Evolutionary conservation across 495 filamentous ascomycete species (phyloP).

Genomic region (Daldinia concentrica): DNA sequence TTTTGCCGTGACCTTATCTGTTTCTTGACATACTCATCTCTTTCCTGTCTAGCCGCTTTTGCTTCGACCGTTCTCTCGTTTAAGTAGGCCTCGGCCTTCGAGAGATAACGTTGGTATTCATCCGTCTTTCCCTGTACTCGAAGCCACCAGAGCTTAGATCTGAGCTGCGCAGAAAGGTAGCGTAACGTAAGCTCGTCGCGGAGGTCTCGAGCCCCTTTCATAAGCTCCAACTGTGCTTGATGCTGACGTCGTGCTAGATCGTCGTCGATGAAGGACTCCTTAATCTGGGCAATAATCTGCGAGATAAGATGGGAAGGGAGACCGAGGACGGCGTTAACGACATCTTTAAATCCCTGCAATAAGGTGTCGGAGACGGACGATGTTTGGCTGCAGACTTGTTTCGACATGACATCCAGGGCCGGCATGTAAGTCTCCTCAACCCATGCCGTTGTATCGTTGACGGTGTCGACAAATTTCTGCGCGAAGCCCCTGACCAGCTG

Average conservation of each 20-base stretch:
- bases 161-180: slow-evolving; percentile 54
- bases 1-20: slow-evolving; percentile 39
- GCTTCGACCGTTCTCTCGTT: slow-evolving; percentile 44
- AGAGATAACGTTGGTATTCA: slow-evolving; percentile 53
- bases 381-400: slow-evolving; percentile 47
- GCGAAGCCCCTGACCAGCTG: slow-evolving; percentile 51
- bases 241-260: slow-evolving; percentile 29
- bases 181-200: slow-evolving; percentile 46
- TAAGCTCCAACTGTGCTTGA: slow-evolving; percentile 35
- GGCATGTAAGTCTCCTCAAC: slow-evolving; percentile 49
- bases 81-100: slow-evolving; percentile 50
- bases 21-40: slow-evolving; percentile 37
- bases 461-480: slow-evolving; percentile 47
- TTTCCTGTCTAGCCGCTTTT: slow-evolving; percentile 34
- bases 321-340: slow-evolving; percentile 36
- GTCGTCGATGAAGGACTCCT: slow-evolving; percentile 37
- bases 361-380: slow-evolving; percentile 45
- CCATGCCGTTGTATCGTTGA: slow-evolving; percentile 48
- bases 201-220: slow-evolving; percentile 41
- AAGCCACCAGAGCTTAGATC: slow-evolving; percentile 60
- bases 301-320: slow-evolving; percentile 32
- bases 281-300: slow-evolving; percentile 39
- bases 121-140: slow-evolving; percentile 52
- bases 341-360: slow-evolving; percentile 38
- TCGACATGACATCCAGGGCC: slow-evolving; percentile 45